Evolutionary conservation across 768 basidiomycete genomes (phyloP), one percentile per base, ranked within the genome.

Genomic region (Kondoa malvinella): DNA sequence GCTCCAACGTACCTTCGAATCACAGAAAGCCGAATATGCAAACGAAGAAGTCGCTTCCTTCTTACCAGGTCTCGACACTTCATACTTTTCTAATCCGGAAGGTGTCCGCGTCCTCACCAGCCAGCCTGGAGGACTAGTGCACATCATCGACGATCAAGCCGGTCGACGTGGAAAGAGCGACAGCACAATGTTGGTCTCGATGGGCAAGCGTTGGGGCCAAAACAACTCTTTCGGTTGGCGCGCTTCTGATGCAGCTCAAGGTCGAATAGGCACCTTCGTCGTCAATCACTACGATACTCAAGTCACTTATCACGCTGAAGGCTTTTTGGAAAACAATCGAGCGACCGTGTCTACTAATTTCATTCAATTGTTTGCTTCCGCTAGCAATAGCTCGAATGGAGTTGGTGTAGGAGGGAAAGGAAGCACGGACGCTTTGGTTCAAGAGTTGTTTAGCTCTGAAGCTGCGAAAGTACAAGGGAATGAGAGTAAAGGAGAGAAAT

Each of bases 121-220:
- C 74, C 81, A 80, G 66, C 91, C 89, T 1, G 92, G 92, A 12
- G 95, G 95, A 1, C 80, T 99, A 33, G 85, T 96, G 65, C 90
- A 94, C 74, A 96, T 97, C 77, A 89, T 96, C 87, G 92, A 97
- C 75, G 94, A 97, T 75, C 92, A 95, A 77, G 88, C 92, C 0
- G 82, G 87, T 15, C 82, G 88, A 50, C 82, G 83, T 67, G 92
- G 91, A 79, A 92, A 92, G 83, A 92, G 86, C 1, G 90, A 94
- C 73, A 83, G 86, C 66, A 89, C 87, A 0, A 95, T 97, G 90
- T 84, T 92, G 8, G 91, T 95, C 73, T 89, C 92, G 0, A 90
- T 96, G 75, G 81, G 83, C 60, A 97, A 96, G 77, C 83, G 94
- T 0, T 96, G 92, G 89, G 88, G 85, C 3, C 94, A 89, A 72